Evolutionary conservation across 2,329 filamentous ascomycete genomes (phyloP).

Genomic region (Hysterium pulicare): DNA sequence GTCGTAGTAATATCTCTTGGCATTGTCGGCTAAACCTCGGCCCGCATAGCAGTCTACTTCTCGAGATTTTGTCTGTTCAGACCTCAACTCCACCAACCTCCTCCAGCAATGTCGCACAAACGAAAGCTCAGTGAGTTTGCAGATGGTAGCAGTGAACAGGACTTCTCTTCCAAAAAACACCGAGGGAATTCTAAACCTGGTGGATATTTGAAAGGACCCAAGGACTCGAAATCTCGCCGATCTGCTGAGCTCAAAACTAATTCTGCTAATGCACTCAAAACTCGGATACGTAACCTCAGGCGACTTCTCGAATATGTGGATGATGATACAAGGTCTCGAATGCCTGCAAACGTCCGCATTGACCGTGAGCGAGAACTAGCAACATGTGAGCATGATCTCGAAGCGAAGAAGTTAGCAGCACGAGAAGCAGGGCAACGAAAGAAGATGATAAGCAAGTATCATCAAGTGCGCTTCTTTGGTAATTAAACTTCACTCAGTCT

Average conservation of each 20-base stretch:
- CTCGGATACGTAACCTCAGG: constrained; percentile 66
- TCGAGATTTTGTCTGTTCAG: too few species aligned
- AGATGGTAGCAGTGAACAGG: too few species aligned
- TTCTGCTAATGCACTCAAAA: constrained; percentile 62
- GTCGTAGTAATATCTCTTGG: too few species aligned
- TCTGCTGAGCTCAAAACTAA: constrained; percentile 19
- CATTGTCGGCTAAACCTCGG: too few species aligned
- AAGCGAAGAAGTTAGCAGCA: constrained; percentile 37
- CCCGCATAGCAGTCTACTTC: too few species aligned
- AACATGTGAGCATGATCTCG: constrained; percentile 63
- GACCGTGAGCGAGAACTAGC: constrained; percentile 71
- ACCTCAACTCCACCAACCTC: too few species aligned
- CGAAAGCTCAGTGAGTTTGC: constrained; percentile 27
- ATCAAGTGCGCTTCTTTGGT: constrained; percentile 85
- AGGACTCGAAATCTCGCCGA: constrained; percentile 16
- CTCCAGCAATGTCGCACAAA: constrained; percentile 30
- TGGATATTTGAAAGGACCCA: too few species aligned
- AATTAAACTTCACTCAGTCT: constrained; percentile 25
- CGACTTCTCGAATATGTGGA: constrained; percentile 60
- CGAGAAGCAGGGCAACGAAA: constrained; percentile 60
- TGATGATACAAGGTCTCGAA: constrained; percentile 41
- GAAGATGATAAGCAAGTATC: constrained; percentile 73
- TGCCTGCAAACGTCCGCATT: constrained; percentile 65
- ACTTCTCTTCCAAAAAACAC: neutral
- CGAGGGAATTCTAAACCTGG: too few species aligned